phyloP scores from a whole-genome alignment of 2,329 filamentous ascomycete species.

The Xylariaceae sp. region DNA sequence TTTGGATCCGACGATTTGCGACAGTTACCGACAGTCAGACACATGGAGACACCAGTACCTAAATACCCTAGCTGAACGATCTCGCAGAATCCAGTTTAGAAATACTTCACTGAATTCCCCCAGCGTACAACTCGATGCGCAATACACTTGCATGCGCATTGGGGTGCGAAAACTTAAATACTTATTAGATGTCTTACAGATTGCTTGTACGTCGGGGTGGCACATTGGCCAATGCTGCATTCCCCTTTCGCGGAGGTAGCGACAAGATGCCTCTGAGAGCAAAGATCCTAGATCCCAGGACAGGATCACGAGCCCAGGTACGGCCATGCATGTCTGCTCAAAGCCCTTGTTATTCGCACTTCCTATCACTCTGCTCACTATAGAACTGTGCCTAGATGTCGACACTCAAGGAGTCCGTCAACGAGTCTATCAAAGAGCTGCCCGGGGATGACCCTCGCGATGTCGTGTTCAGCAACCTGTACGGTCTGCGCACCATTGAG shows the following conservation, averaged over 20 bases:
- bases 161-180: constrained; percentile 13
- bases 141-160: constrained; percentile 32
- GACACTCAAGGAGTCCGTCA: constrained; percentile 21
- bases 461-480: constrained; percentile 84
- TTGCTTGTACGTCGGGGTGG: constrained; percentile 49
- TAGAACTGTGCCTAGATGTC: constrained; percentile 33
- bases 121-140: constrained; percentile 31
- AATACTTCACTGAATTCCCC: not conserved
- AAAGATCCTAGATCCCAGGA: constrained; percentile 59
- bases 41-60: not conserved
- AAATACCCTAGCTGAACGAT: not conserved
- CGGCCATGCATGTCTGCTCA: not conserved
- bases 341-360: not conserved
- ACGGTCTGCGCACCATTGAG: constrained; percentile 85
- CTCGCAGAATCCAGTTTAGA: not conserved
- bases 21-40: constrained; percentile 1
- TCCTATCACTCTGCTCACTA: not conserved
- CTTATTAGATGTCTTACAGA: constrained; percentile 52
- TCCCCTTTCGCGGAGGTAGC: constrained; percentile 38
- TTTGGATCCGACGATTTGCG: constrained; percentile 18
- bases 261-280: constrained; percentile 73
- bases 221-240: constrained; percentile 42
- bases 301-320: constrained; percentile 49
- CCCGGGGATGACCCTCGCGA: constrained; percentile 74
- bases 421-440: constrained; percentile 45